These are phyloP conservation scores for Phytopythium sindhum DNA, from an alignment of 352 stramenopile genomes.

Conservation along the genomic window DNA sequence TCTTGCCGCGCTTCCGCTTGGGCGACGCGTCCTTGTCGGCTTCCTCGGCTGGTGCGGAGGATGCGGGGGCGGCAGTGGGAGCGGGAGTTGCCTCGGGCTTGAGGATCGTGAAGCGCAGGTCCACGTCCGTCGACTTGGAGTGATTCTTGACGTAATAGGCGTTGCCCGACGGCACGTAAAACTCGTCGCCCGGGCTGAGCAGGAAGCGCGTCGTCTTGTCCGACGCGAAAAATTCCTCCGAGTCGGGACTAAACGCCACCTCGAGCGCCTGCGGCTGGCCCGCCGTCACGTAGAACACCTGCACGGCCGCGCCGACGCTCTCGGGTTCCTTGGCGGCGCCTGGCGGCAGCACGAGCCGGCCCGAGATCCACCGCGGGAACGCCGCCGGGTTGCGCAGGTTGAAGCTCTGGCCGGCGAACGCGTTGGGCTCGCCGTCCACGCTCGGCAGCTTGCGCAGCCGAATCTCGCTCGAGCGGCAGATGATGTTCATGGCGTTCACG, in stretches of 20 bases:
- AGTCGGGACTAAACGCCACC: constrained; percentile 62
- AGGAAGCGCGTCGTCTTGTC: constrained; percentile 93
- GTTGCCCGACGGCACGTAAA: constrained; percentile 96
- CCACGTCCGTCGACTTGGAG: constrained; percentile 74
- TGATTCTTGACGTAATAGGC: constrained; percentile 97
- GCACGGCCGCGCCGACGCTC: constrained; percentile 89
- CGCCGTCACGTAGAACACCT: constrained; percentile 93
- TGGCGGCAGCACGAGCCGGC: constrained; percentile 89
- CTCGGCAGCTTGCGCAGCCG: constrained; percentile 68
- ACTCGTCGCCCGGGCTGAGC: constrained; percentile 93
- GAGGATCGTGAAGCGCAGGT: constrained; percentile 96
- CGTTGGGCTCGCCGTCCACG: constrained; percentile 42
- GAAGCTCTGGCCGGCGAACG: constrained; percentile 86
- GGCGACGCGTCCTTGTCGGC: constrained; percentile 17
- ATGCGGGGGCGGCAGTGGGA: background rate
- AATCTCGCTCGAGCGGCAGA: constrained; percentile 71
- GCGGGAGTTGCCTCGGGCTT: constrained; percentile 44
- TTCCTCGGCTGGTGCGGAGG: constrained; percentile 14
- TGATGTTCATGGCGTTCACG: constrained; percentile 79
- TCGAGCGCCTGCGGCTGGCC: constrained; percentile 84
- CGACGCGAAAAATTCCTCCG: constrained; percentile 85
- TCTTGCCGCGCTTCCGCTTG: constrained; percentile 5
- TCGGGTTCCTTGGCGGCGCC: constrained; percentile 95
- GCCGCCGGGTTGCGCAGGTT: constrained; percentile 63
- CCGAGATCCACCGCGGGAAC: constrained; percentile 88